A percentile compares a stretch with the other conserved stretches of the same genome.
Evolutionary conservation across 2,329 filamentous ascomycete species (phyloP).

Genomic region (Stemphylium lycopersici): DNA sequence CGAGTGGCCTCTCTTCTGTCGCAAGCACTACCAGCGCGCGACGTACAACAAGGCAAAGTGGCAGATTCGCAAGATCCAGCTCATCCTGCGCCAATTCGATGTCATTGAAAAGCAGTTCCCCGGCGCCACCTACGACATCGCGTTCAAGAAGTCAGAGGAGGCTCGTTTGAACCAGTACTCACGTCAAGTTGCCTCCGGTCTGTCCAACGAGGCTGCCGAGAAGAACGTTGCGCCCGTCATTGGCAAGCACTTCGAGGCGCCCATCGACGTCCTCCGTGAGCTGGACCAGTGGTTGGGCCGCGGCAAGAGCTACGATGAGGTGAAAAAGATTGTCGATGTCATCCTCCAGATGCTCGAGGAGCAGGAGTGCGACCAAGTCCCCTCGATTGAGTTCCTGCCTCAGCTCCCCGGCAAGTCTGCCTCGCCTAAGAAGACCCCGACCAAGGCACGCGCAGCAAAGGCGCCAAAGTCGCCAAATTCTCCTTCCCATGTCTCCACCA

Average conservation of each 20-base stretch:
- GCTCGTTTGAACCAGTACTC: conserved; percentile 40
- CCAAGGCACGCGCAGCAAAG: conserved; percentile 16
- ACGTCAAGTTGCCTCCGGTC: conserved; percentile 27
- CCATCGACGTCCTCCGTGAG: conserved; percentile 42
- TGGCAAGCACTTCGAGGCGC: conserved; percentile 41
- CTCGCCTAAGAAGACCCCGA: conserved; percentile 16
- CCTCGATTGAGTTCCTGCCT: conserved; percentile 42
- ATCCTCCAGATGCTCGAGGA: conserved; percentile 39
- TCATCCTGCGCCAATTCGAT: conserved; percentile 44
- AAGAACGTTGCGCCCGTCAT: conserved; percentile 13
- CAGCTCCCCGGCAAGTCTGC: conserved; percentile 25
- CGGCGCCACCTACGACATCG: conserved; percentile 39
- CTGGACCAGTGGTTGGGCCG: conserved; percentile 32
- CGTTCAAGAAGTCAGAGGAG: conserved; percentile 46
- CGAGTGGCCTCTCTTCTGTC: conserved; percentile 46
- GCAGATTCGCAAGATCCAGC: conserved; percentile 42
- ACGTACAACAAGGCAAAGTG: conserved; percentile 46
- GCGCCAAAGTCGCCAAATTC: conserved; percentile 11
- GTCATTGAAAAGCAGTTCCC: conserved; percentile 39
- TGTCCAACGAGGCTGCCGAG: conserved; percentile 14
- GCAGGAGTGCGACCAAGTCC: conserved; percentile 34
- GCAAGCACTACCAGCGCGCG: conserved; percentile 51
- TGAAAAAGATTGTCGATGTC: conserved; percentile 28
- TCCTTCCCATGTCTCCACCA: conserved; percentile 25
- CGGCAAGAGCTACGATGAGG: conserved; percentile 27